These are phyloP conservation scores for Fomitopsis betulina DNA, from an alignment of 1,284 basidiomycete genomes.

Conservation along the genomic window DNA sequence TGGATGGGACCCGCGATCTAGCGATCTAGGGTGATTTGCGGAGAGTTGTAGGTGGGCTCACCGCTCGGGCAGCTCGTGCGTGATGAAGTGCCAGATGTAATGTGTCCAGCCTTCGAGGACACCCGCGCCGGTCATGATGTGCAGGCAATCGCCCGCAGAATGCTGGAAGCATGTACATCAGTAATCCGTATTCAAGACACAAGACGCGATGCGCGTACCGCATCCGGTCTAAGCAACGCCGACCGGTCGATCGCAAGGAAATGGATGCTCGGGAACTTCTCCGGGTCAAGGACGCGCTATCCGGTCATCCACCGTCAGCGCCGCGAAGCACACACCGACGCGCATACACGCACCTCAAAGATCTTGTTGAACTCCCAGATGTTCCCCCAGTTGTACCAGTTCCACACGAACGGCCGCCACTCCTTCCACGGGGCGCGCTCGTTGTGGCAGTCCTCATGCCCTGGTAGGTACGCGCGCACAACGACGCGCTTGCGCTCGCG, in stretches of 20 bases:
- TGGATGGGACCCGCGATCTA: no score
- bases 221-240: constrained; percentile 55
- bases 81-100: constrained; percentile 63
- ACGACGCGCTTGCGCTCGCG: constrained; percentile 39
- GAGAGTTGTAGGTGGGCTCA: not conserved
- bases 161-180: constrained; percentile 35
- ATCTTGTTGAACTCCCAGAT: constrained; percentile 50
- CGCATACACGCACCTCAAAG: constrained; percentile 41
- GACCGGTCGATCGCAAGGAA: constrained; percentile 57
- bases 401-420: constrained; percentile 37
- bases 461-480: constrained; percentile 57
- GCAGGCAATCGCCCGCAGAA: constrained; percentile 54
- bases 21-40: no score
- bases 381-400: constrained; percentile 61
- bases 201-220: constrained; percentile 34
- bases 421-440: constrained; percentile 37
- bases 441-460: constrained; percentile 59
- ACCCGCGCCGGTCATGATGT: constrained; percentile 59
- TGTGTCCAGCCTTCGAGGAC: constrained; percentile 69
- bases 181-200: not conserved
- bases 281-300: constrained; percentile 36
- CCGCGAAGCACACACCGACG: constrained; percentile 5
- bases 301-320: not conserved
- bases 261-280: constrained; percentile 46
- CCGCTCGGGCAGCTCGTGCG: constrained; percentile 30